These are phyloP conservation scores for Misopates orontium DNA, from an alignment of 257 asterid species.

Conservation along the genomic window DNA sequence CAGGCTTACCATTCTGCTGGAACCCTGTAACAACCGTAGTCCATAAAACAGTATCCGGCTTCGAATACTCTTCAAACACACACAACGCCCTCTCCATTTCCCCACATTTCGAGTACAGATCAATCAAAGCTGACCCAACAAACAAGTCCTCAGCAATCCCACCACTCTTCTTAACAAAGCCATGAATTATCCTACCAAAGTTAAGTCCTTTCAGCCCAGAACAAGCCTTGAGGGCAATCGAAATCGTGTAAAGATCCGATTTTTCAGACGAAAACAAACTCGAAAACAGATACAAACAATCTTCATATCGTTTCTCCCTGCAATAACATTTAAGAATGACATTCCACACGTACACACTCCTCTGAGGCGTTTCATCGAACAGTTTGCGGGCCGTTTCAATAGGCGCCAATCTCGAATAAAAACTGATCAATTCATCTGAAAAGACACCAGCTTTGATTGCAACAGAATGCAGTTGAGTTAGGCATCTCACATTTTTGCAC, in stretches of 20 bases:
- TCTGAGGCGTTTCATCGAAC: constrained; percentile 70
- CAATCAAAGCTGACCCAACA: constrained; percentile 63
- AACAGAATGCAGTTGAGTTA: constrained; percentile 47
- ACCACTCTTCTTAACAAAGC: constrained; percentile 49
- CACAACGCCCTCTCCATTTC: constrained; percentile 47
- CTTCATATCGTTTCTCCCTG: constrained; percentile 41
- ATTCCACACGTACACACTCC: constrained; percentile 41
- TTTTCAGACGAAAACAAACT: constrained; percentile 36
- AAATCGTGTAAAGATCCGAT: constrained; percentile 46
- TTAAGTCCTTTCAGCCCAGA: constrained; percentile 39
- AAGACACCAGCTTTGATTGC: constrained; percentile 45
- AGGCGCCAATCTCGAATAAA: constrained; percentile 25
- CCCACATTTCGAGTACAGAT: constrained; percentile 71
- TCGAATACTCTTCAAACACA: constrained; percentile 59
- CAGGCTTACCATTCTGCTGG: constrained; percentile 49
- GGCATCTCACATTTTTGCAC: constrained; percentile 39
- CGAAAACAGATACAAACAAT: constrained; percentile 43
- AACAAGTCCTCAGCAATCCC: constrained; percentile 43
- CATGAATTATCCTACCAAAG: constrained; percentile 59
- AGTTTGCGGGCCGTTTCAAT: constrained; percentile 41
- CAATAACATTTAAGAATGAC: constrained; percentile 42
- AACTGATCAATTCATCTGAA: constrained; percentile 36
- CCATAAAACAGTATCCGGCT: constrained; percentile 74
- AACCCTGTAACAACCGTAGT: constrained; percentile 62
- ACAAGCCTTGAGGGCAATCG: constrained; percentile 64